phyloP scores from a whole-genome alignment of 1,139 yeast genomes.

The Casaregolazyma suthepensis region DNA sequence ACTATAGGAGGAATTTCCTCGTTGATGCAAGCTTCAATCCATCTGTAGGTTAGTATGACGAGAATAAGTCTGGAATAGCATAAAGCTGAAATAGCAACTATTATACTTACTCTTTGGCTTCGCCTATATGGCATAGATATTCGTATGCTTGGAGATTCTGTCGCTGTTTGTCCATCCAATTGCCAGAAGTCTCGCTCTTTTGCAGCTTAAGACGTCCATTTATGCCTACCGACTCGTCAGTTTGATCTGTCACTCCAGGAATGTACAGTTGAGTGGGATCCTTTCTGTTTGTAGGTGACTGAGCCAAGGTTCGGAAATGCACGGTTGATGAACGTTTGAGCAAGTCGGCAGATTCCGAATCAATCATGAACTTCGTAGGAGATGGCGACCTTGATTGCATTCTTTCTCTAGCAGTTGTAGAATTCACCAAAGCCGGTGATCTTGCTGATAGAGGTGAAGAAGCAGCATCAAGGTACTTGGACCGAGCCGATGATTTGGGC shows the following conservation, averaged over 20 bases:
- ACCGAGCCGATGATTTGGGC: conserved; percentile 9
- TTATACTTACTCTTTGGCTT: conserved; percentile 51
- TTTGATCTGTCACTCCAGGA: conserved; percentile 30
- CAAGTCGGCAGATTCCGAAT: conserved; percentile 3
- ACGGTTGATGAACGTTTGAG: conserved; percentile 12
- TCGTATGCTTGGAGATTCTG: conserved; percentile 56
- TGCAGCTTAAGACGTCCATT: conserved; percentile 34
- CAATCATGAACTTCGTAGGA: conserved; percentile 16
- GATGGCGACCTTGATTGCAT: conserved; percentile 15
- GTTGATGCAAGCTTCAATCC: conserved; percentile 59
- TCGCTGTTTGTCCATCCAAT: conserved; percentile 41
- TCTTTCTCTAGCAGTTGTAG: conserved; percentile 6
- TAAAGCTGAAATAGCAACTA: not conserved
- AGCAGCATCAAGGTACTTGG: conserved; percentile 5
- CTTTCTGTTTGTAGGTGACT: conserved; percentile 12
- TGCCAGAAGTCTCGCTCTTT: conserved; percentile 29
- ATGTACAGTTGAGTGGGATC: conserved; percentile 24
- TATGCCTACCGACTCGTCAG: conserved; percentile 34
- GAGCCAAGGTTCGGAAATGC: conserved; percentile 24
- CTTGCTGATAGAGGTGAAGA: conserved; percentile 17
- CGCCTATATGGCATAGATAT: conserved; percentile 81
- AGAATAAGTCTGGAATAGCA: conserved; percentile 13
- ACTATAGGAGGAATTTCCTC: conserved; percentile 47
- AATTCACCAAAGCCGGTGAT: conserved; percentile 20
- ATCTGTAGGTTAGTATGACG: conserved; percentile 25